Percentiles rank a stretch among this genome's conserved stretches.
These are phyloP conservation scores for Lophium mytilinum DNA, from an alignment of 495 filamentous ascomycete species.

Conservation along the genomic window DNA sequence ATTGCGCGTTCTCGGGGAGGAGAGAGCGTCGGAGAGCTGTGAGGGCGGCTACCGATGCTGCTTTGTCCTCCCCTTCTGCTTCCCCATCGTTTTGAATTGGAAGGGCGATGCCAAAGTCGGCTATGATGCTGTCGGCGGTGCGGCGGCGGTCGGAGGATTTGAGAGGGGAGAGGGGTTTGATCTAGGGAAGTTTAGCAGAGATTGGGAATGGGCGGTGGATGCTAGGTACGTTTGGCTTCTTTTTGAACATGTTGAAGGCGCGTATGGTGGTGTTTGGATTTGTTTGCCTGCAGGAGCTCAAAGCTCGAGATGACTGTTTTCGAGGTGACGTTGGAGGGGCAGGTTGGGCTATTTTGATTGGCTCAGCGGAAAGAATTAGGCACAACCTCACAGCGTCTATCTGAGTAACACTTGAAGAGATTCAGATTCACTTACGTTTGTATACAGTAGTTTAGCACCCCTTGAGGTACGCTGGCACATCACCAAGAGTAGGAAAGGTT, in stretches of 20 bases:
- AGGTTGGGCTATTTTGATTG: too few species aligned
- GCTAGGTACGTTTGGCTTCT: slow-evolving; percentile 60
- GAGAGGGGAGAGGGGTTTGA: slow-evolving; percentile 61
- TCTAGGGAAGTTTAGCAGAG: slow-evolving; percentile 33
- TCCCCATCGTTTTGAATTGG: slow-evolving; percentile 30
- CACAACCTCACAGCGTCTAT: too few species aligned
- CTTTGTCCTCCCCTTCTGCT: slow-evolving; percentile 36
- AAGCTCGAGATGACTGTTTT: neutral
- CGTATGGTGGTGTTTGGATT: neutral
- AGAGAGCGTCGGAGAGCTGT: slow-evolving; percentile 52
- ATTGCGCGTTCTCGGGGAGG: slow-evolving; percentile 55
- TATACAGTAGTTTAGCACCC: too few species aligned
- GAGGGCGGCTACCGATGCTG: slow-evolving; percentile 39
- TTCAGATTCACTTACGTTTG: too few species aligned
- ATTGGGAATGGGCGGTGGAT: neutral
- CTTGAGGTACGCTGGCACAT: too few species aligned
- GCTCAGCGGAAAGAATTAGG: too few species aligned
- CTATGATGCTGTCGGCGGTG: slow-evolving; percentile 63
- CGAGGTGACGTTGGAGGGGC: neutral
- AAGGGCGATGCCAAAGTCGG: slow-evolving; percentile 47
- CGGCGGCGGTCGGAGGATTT: slow-evolving; percentile 65
- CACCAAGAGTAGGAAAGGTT: too few species aligned
- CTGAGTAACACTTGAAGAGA: too few species aligned
- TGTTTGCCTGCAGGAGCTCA: neutral
- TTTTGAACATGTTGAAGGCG: slow-evolving; percentile 58